phyloP scores from a whole-genome alignment of 1,284 basidiomycete species.

The Vanrija humicola region DNA sequence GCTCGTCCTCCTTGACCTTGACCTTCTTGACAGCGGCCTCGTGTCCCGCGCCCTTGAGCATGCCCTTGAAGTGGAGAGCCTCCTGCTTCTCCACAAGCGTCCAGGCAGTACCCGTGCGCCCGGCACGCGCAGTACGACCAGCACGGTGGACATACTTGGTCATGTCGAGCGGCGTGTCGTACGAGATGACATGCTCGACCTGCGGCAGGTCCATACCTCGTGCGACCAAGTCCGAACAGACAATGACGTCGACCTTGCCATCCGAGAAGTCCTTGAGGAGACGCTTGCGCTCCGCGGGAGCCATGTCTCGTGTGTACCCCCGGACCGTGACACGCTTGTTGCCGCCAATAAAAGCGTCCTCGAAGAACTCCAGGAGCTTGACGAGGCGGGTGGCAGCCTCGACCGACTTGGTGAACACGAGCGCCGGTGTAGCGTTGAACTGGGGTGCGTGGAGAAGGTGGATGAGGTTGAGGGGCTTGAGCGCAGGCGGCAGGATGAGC shows the following conservation, averaged over 20 bases:
- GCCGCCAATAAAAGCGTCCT: slow-evolving; percentile 53
- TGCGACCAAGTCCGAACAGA: slow-evolving; percentile 93
- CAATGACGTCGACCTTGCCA: slow-evolving; percentile 82
- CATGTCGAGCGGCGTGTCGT: slow-evolving; percentile 94
- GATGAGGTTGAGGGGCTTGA: slow-evolving; percentile 87
- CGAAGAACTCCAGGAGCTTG: slow-evolving; percentile 76
- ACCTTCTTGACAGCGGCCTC: slow-evolving; percentile 67
- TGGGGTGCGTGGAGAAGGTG: slow-evolving; percentile 63
- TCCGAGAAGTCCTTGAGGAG: slow-evolving; percentile 77
- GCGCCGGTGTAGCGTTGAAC: slow-evolving; percentile 50
- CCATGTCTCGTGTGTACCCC: slow-evolving; percentile 85
- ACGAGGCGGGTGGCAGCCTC: slow-evolving; percentile 84
- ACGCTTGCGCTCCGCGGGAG: slow-evolving; percentile 64
- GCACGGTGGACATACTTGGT: slow-evolving; percentile 96
- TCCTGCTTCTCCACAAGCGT: slow-evolving; percentile 94
- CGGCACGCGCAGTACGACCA: slow-evolving; percentile 89
- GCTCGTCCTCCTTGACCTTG: slow-evolving; percentile 63
- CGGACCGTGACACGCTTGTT: slow-evolving; percentile 53
- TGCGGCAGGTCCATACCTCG: slow-evolving; percentile 94
- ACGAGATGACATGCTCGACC: slow-evolving; percentile 87
- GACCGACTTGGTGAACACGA: slow-evolving; percentile 94
- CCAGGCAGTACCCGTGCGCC: slow-evolving; percentile 82
- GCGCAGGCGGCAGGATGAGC: slow-evolving; percentile 69
- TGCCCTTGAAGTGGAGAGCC: slow-evolving; percentile 83
- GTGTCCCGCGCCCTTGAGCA: slow-evolving; percentile 73